Percentiles rank a stretch among this genome's conserved stretches.
Conservation (phyloP, 73 alveolate genomes). For the Tetrahymena thermophila region DNA sequence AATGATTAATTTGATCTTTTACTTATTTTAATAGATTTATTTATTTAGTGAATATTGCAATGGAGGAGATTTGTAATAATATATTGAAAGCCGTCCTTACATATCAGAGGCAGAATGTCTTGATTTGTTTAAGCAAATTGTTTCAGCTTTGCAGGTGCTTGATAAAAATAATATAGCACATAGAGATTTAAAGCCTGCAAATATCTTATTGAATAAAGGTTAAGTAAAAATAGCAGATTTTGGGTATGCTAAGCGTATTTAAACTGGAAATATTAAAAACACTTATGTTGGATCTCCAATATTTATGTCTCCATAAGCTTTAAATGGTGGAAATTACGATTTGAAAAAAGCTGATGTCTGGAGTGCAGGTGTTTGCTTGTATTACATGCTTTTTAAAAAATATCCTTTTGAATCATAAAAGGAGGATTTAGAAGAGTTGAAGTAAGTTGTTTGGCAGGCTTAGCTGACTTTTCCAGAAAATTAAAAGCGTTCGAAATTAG, state of each 20-base stretch:
- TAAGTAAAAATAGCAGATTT: slow-evolving; percentile 34
- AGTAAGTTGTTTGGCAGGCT: background rate
- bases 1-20: background rate
- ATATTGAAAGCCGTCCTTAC: slow-evolving; percentile 6
- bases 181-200: slow-evolving; percentile 42
- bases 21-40: background rate
- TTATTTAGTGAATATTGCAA: slow-evolving; percentile 30
- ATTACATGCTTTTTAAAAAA: slow-evolving; percentile 18
- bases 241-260: slow-evolving; percentile 23
- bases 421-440: background rate
- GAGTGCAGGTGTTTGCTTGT: slow-evolving; percentile 34
- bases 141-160: slow-evolving; percentile 1
- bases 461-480: background rate
- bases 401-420: slow-evolving; percentile 7
- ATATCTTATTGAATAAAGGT: slow-evolving; percentile 19
- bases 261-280: slow-evolving; percentile 14
- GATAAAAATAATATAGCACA: slow-evolving; percentile 15
- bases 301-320: slow-evolving; percentile 39
- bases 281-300: slow-evolving; percentile 38
- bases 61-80: slow-evolving; percentile 41
- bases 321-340: slow-evolving; percentile 25
- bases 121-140: background rate
- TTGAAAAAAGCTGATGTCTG: slow-evolving; percentile 27
- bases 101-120: slow-evolving; percentile 12
- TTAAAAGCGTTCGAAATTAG: background rate